phyloP scores from a whole-genome alignment of 2,329 filamentous ascomycete species.

The Biscogniauxia sp. region DNA sequence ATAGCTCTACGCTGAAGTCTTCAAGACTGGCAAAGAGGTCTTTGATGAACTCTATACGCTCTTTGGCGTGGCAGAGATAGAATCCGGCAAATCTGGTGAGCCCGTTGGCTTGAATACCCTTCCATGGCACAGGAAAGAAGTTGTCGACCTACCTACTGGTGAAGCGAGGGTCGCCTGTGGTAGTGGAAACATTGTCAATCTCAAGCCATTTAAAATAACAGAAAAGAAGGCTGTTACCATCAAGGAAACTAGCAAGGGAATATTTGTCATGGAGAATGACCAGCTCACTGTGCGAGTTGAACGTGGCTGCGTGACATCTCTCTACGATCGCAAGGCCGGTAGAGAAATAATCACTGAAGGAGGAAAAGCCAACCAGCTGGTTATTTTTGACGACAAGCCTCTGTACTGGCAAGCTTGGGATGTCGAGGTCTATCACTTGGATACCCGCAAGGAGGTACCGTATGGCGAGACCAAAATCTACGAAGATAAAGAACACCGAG shows the following conservation, averaged over 20 bases:
- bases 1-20: constrained; percentile 77
- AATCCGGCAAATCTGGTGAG: constrained; percentile 40
- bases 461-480: constrained; percentile 67
- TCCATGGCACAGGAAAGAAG: constrained; percentile 76
- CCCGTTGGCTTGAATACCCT: constrained; percentile 77
- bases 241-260: constrained; percentile 50
- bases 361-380: constrained; percentile 82
- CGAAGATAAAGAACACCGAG: constrained; percentile 70
- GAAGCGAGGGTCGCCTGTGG: constrained; percentile 57
- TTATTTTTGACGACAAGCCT: constrained; percentile 96
- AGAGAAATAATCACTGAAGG: constrained; percentile 75
- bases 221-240: constrained; percentile 50
- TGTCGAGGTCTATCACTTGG: constrained; percentile 92
- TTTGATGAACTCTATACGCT: constrained; percentile 66
- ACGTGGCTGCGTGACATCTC: constrained; percentile 75
- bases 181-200: constrained; percentile 48
- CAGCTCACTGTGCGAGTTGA: constrained; percentile 72
- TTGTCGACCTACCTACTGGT: constrained; percentile 61
- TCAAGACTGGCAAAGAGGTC: constrained; percentile 70
- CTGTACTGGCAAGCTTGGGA: constrained; percentile 98
- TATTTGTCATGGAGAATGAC: constrained; percentile 78
- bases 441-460: constrained; percentile 75
- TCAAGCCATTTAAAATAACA: constrained; percentile 49
- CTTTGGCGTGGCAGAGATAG: constrained; percentile 58
- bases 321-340: constrained; percentile 70